These are phyloP conservation scores for Xylariales sp. DNA, from an alignment of 2,329 filamentous ascomycete genomes.

Conservation along the genomic window DNA sequence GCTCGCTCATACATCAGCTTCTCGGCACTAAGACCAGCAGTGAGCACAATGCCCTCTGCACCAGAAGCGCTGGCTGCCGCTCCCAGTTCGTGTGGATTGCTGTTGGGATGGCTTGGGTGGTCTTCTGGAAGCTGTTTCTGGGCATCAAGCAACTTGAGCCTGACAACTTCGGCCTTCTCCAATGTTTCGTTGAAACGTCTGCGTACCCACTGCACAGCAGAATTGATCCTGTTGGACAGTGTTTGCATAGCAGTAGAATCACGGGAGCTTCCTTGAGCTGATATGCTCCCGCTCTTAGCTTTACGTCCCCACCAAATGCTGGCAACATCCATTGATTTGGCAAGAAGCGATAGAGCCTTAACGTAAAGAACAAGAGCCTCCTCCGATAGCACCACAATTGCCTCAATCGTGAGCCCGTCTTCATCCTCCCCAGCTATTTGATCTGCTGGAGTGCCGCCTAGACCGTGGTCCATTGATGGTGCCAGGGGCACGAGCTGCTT, in stretches of 20 bases:
- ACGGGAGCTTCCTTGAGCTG: slow-evolving; percentile 31
- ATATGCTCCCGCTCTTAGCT: slow-evolving; percentile 51
- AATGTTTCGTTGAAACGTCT: slow-evolving; percentile 93
- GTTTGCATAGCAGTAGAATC: slow-evolving; percentile 42
- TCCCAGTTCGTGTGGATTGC: slow-evolving; percentile 61
- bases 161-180: slow-evolving; percentile 94
- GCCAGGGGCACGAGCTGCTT: slow-evolving; percentile 90
- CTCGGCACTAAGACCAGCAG: slow-evolving; percentile 86
- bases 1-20: slow-evolving; percentile 98
- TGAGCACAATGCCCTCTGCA: slow-evolving; percentile 76
- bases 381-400: slow-evolving; percentile 81
- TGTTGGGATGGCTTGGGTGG: slow-evolving; percentile 81
- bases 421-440: slow-evolving; percentile 58
- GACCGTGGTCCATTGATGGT: slow-evolving; percentile 69
- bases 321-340: slow-evolving; percentile 93
- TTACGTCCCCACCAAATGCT: slow-evolving; percentile 86
- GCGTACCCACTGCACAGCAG: slow-evolving; percentile 92
- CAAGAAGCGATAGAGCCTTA: slow-evolving; percentile 84
- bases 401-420: slow-evolving; percentile 78
- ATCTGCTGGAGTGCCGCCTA: slow-evolving; percentile 58
- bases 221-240: slow-evolving; percentile 72
- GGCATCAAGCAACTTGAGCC: slow-evolving; percentile 78
- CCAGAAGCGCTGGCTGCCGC: slow-evolving; percentile 57
- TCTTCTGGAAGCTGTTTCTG: slow-evolving; percentile 79
- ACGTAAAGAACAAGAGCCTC: slow-evolving; percentile 95